phyloP scores from a whole-genome alignment of 2,329 filamentous ascomycete genomes.

The Alternaria novae-zelandiae region DNA sequence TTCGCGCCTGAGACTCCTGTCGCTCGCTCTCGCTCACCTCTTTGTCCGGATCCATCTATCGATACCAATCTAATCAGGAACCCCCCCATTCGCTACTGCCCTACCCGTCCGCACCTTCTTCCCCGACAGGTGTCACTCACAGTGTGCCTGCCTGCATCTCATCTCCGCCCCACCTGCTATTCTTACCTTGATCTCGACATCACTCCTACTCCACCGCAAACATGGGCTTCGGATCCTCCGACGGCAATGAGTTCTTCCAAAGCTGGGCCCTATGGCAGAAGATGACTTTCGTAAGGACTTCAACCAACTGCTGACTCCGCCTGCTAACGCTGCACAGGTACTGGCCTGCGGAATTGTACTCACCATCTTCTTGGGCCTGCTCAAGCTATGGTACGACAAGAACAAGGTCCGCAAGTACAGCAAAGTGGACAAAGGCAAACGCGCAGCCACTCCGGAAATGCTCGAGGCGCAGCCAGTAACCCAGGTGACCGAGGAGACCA shows the following conservation, averaged over 20 bases:
- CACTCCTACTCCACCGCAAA: constrained; percentile 18
- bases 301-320: neutral
- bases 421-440: constrained; percentile 47
- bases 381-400: constrained; percentile 64
- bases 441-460: constrained; percentile 60
- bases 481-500: constrained; percentile 57
- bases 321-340: constrained; percentile 61
- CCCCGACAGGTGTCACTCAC: constrained; percentile 13
- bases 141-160: constrained; percentile 22
- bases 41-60: constrained; percentile 4
- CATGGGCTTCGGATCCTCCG: constrained; percentile 32
- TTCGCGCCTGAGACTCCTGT: constrained; percentile 20
- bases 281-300: constrained; percentile 78
- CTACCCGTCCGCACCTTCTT: constrained; percentile 22
- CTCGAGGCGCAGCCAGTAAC: constrained; percentile 69
- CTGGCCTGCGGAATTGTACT: constrained; percentile 73
- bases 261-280: constrained; percentile 85
- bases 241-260: constrained; percentile 51
- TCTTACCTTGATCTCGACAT: constrained; percentile 24
- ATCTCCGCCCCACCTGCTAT: constrained; percentile 22
- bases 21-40: neutral
- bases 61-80: neutral
- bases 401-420: constrained; percentile 52
- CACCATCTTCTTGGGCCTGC: constrained; percentile 71
- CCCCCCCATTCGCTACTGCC: neutral